phyloP scores from a whole-genome alignment of 1,284 basidiomycete species.

The Tilletia setariae region DNA sequence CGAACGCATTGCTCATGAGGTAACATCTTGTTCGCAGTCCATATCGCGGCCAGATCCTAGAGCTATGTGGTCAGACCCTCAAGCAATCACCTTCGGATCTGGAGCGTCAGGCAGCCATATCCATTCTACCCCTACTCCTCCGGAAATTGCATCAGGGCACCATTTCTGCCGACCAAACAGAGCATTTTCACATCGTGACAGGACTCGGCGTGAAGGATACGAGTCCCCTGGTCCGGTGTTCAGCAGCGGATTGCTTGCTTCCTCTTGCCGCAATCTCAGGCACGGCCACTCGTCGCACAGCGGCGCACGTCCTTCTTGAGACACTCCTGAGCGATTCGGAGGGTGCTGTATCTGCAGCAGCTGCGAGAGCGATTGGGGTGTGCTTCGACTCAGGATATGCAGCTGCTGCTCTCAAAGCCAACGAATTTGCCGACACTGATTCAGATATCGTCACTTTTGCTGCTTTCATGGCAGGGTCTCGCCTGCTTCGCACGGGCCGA shows the following conservation, averaged over 20 bases:
- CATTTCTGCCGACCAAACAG: too few relatives aligned
- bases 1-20: too few relatives aligned
- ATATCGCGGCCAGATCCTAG: background rate
- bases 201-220: background rate
- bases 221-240: background rate
- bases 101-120: slow-evolving; percentile 5
- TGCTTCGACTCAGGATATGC: background rate
- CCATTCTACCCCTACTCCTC: background rate
- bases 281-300: background rate
- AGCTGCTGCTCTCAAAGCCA: background rate
- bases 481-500: background rate
- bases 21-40: background rate
- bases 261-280: background rate
- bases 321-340: background rate
- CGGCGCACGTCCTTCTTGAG: background rate
- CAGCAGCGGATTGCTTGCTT: slow-evolving; percentile 1
- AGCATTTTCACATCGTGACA: too few relatives aligned
- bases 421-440: background rate
- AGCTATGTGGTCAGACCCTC: background rate
- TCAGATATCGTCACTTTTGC: background rate
- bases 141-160: too few relatives aligned
- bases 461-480: too few relatives aligned
- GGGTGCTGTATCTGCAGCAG: slow-evolving; percentile 4
- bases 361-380: background rate
- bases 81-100: background rate